Percentiles rank a stretch among this genome's conserved stretches.
phyloP scores from a whole-genome alignment of 2,329 filamentous ascomycete genomes.

The Bipolaris bicolor region DNA sequence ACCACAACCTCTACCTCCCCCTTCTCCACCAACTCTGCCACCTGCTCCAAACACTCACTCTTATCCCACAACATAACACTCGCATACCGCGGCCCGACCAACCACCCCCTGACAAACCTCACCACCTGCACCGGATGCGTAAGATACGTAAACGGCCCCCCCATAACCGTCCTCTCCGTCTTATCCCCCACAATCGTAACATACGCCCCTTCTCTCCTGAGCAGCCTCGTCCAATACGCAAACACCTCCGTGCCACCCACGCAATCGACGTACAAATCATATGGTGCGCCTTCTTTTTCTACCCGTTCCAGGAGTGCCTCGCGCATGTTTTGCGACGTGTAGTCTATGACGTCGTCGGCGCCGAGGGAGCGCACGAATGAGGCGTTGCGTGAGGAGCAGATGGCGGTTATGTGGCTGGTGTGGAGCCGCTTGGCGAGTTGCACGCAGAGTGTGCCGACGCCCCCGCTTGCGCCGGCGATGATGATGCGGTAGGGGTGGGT shows the following conservation, averaged over 20 bases:
- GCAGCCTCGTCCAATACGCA: constrained; percentile 30
- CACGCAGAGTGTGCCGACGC: constrained; percentile 46
- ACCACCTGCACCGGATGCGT: constrained; percentile 37
- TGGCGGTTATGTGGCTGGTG: constrained; percentile 53
- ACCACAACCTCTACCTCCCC: constrained; percentile 31
- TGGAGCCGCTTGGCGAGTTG: constrained; percentile 47
- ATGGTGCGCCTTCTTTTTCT: constrained; percentile 38
- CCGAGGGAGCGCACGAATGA: constrained; percentile 56
- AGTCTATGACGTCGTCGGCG: constrained; percentile 55
- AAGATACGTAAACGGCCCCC: constrained; percentile 43
- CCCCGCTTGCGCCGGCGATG: constrained; percentile 40
- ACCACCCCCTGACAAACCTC: constrained; percentile 29
- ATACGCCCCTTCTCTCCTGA: constrained; percentile 49
- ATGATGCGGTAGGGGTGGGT: constrained; percentile 28
- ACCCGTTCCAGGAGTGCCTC: constrained; percentile 41
- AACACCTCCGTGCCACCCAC: constrained; percentile 58
- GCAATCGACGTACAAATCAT: constrained; percentile 58
- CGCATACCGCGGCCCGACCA: constrained; percentile 40
- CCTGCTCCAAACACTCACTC: constrained; percentile 33
- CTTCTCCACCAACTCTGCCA: constrained; percentile 30
- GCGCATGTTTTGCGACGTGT: constrained; percentile 40
- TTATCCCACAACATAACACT: constrained; percentile 34
- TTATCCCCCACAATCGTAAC: constrained; percentile 51
- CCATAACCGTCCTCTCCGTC: constrained; percentile 48
- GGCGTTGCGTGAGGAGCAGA: constrained; percentile 57